Evolutionary conservation across 2,329 filamentous ascomycete species (phyloP), one percentile per base, ranked within the genome.

Genomic region (Ascochyta fabae): DNA sequence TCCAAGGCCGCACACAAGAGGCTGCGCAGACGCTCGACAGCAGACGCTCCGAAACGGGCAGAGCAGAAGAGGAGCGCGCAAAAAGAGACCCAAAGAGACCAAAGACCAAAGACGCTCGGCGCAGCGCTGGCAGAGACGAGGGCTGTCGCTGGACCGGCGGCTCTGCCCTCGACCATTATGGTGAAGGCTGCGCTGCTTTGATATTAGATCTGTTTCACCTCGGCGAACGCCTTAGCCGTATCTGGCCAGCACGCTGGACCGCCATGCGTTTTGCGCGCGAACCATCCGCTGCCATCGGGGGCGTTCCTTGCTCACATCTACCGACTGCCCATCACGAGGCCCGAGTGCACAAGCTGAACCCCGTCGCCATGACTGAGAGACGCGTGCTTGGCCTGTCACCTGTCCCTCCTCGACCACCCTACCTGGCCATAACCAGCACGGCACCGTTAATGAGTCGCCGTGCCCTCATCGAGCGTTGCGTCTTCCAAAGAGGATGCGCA

Each of bases 71-170:
- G 19, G 31, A 12, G 33, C 13, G 0, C 9, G 48, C n/a, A 31
- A 23, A 19, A 26, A 48, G 33, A 36, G 19, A 54, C 50, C 56
- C 48, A 46, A 3, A 19, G 19, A 3, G 19, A 19, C 19, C 19
- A 19, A 19, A 19, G 19, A 19, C 19, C 19, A 19, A 19, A 19
- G 19, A 19, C 19, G 19, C 19, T 19, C 19, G 19, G 19, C 19
- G 19, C 19, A 19, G 19, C 19, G 41, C 50, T 34, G 44, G 53
- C 57, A 34, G 48, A 42, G 48, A 48, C 56, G 59, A 65, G 59
- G 56, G 65, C 60, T 51, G 47, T 51, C 58, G 48, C 29, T 51
- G n/a, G n/a, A 48, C 47, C 56, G 51, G 62, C 62, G 60, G 56
- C 57, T 64, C 56, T 59, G 45, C 58, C 60, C 52, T 55, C 53